These are phyloP conservation scores for Zhuliangozyma blackwelliae DNA, from an alignment of 1,139 yeast genomes.

Conservation along the genomic window DNA sequence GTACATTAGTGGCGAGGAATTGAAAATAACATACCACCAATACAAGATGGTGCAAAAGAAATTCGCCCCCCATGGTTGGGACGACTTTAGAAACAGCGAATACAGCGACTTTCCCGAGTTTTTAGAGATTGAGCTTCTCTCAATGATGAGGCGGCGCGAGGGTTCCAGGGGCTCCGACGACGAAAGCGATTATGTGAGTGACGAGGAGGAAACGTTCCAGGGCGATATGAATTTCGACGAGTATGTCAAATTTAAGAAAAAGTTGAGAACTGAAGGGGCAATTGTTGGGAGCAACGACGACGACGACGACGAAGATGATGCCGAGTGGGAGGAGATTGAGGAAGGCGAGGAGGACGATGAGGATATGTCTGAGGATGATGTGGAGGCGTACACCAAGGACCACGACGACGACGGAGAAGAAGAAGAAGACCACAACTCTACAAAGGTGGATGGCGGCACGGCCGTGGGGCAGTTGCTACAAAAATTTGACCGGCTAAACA, in stretches of 20 bases:
- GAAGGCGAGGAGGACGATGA: constrained; percentile 4
- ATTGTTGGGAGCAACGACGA: constrained; percentile 4
- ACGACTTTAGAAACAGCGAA: constrained; percentile 9
- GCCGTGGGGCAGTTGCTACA: constrained; percentile 2
- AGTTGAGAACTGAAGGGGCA: constrained; percentile 6
- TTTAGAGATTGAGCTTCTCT: constrained; percentile 9
- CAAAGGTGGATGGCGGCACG: constrained; percentile 2
- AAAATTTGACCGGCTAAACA: constrained; percentile 5
- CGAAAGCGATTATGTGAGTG: constrained; percentile 17
- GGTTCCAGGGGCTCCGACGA: constrained; percentile 8
- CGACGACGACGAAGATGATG: constrained; percentile 5
- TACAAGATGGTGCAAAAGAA: constrained; percentile 1
- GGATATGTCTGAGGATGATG: not conserved
- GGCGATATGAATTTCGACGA: constrained; percentile 15
- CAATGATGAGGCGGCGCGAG: constrained; percentile 7
- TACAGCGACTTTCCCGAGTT: constrained; percentile 13
- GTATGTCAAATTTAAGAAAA: constrained; percentile 8
- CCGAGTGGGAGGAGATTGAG: constrained; percentile 6
- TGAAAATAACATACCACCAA: constrained; percentile 4
- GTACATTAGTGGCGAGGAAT: constrained; percentile 8
- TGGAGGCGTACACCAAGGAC: not conserved
- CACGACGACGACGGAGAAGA: constrained; percentile 3
- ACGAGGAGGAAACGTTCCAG: constrained; percentile 14
- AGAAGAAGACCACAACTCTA: constrained; percentile 1
- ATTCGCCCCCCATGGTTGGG: not conserved